phyloP scores from a whole-genome alignment of 208 protist species.

The Trypanosoma brucei region DNA sequence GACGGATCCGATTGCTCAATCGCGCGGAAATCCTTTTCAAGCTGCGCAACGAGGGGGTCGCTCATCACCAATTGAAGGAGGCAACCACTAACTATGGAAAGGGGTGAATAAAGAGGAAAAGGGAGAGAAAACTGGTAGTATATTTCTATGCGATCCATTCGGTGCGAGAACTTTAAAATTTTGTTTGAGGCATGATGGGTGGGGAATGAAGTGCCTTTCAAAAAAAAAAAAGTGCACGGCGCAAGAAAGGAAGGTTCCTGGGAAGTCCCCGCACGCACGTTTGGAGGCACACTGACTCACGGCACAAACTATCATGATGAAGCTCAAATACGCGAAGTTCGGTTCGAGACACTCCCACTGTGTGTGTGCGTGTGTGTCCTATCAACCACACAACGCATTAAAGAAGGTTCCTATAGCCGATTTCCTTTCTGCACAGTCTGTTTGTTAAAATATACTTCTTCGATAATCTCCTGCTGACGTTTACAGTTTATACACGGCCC shows the following conservation, averaged over 20 bases:
- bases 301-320: too few relatives aligned
- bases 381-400: too few relatives aligned
- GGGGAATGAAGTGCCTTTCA: too few relatives aligned
- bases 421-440: conserved; percentile 44
- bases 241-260: too few relatives aligned
- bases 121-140: neutral
- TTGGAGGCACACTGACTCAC: too few relatives aligned
- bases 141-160: neutral
- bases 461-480: conserved; percentile 78
- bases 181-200: too few relatives aligned
- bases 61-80: conserved; percentile 35
- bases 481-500: conserved; percentile 73
- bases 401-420: conserved; percentile 29
- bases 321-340: too few relatives aligned
- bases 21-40: conserved; percentile 88
- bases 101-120: neutral
- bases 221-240: too few relatives aligned
- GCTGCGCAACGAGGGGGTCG: conserved; percentile 64
- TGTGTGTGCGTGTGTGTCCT: too few relatives aligned
- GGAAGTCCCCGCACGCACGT: too few relatives aligned
- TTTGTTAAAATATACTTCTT: conserved; percentile 79
- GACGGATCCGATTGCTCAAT: conserved; percentile 91
- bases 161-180: too few relatives aligned
- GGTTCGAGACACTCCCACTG: too few relatives aligned
- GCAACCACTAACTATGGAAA: neutral